Conservation (phyloP, 192 early-diverging fungal species). For the Anaeromyces robustus region DNA sequence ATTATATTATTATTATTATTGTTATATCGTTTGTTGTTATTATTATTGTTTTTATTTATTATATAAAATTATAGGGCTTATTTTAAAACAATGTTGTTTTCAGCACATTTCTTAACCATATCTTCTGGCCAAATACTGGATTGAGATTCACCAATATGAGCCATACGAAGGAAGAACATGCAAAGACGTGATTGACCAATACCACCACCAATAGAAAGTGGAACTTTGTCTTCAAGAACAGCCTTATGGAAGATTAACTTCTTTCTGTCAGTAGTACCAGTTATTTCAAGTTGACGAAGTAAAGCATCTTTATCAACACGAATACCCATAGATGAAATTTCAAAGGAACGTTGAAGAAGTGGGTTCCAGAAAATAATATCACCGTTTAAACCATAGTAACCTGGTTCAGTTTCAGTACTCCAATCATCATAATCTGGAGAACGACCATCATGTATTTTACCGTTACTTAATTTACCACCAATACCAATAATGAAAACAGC, state of each 20-base stretch:
- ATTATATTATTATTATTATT: too few species aligned
- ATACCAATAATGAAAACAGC: background rate
- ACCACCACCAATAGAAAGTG: background rate
- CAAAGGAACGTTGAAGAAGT: background rate
- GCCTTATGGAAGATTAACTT: background rate
- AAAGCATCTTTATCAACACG: background rate
- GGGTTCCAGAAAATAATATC: background rate
- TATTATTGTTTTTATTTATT: too few species aligned
- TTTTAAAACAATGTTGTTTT: background rate
- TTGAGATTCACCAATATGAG: background rate
- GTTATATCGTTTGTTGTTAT: too few species aligned
- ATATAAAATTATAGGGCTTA: background rate
- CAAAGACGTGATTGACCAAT: background rate
- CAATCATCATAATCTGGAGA: background rate
- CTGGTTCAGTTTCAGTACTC: background rate
- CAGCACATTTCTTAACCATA: background rate
- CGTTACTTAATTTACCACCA: background rate
- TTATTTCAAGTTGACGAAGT: background rate
- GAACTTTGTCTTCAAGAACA: background rate
- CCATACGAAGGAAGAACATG: background rate
- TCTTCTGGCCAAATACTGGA: background rate
- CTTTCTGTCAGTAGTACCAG: background rate
- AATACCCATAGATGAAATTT: background rate
- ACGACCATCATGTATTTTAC: background rate
- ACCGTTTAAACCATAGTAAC: background rate